Percentiles rank a stretch among this genome's conserved stretches.
Evolutionary conservation across 1,284 basidiomycete species (phyloP).

Genomic region (Agaricales sp.): DNA sequence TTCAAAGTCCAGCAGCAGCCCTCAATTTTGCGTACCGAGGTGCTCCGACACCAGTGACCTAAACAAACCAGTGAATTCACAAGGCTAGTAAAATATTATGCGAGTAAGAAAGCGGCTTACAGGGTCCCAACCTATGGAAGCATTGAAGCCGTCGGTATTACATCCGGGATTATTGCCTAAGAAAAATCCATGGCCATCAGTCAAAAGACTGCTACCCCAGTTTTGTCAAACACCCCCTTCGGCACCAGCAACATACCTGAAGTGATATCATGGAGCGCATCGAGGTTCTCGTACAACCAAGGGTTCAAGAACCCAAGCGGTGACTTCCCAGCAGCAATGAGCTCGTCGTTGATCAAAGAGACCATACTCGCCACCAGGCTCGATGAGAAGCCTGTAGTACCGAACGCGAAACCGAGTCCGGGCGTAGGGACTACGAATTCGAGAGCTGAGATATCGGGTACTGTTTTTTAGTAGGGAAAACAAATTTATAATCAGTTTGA

Average conservation of each 20-base stretch:
- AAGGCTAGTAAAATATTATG: neutral
- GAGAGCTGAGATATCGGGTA: neutral
- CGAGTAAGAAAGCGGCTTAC: neutral
- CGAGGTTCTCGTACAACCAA: constrained; percentile 17
- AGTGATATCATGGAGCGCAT: neutral
- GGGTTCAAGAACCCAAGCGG: constrained; percentile 25
- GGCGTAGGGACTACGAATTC: neutral
- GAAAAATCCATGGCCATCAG: constrained; percentile 6
- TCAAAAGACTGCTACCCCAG: neutral
- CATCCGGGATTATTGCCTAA: constrained; percentile 13
- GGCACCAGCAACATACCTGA: neutral
- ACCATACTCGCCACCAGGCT: constrained; percentile 29
- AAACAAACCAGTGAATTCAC: neutral
- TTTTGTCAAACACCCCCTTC: constrained; percentile 9
- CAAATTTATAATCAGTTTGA: neutral
- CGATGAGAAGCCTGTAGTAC: constrained; percentile 27
- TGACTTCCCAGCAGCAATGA: constrained; percentile 21
- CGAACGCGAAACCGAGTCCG: constrained; percentile 13
- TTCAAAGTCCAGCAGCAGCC: neutral
- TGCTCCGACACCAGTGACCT: neutral
- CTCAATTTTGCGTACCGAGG: neutral
- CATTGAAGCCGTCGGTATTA: constrained; percentile 12
- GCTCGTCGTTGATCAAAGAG: constrained; percentile 35
- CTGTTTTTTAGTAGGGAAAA: constrained; percentile 4
- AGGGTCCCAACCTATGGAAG: constrained; percentile 9